These are phyloP conservation scores for Microglena sp. DNA, from an alignment of 139 green algal species.

Conservation along the genomic window DNA sequence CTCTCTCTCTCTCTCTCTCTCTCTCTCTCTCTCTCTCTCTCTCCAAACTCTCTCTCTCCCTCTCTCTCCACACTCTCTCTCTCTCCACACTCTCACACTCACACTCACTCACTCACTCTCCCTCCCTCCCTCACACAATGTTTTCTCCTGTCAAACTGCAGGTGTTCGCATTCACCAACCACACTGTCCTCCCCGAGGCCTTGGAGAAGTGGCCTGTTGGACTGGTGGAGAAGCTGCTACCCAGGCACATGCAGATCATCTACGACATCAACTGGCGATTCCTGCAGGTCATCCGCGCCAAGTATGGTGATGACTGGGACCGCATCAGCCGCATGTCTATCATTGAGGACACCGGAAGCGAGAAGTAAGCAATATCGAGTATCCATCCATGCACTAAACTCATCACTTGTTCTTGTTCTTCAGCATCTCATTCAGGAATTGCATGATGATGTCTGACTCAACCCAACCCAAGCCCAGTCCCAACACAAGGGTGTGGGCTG, in stretches of 20 bases:
- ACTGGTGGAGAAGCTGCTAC: constrained; percentile 92
- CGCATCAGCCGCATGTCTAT: constrained; percentile 83
- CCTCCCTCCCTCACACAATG: too few species aligned
- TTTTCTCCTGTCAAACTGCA: too few species aligned
- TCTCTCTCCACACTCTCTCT: too few species aligned
- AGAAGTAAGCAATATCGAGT: constrained; percentile 1
- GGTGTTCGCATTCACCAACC: constrained; percentile 97
- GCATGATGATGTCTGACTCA: too few species aligned
- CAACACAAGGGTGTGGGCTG: too few species aligned
- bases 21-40: too few species aligned
- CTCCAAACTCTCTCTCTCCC: too few species aligned
- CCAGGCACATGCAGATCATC: constrained; percentile 98
- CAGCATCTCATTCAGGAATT: too few species aligned
- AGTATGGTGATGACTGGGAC: constrained; percentile 78
- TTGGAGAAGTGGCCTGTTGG: constrained; percentile 91
- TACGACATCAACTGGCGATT: constrained; percentile 98
- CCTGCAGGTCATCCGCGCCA: constrained; percentile 72
- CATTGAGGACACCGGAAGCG: constrained; percentile 72
- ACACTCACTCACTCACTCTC: too few species aligned
- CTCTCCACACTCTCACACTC: too few species aligned
- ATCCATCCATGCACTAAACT: background rate
- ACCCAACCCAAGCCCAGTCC: too few species aligned
- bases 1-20: too few species aligned
- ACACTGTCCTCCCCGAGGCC: constrained; percentile 97
- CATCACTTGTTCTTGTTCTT: background rate